Percentiles rank a stretch among this genome's conserved stretches.
Conservation (phyloP, 2,329 filamentous ascomycete species). For the Fonsecaea pugnacius region DNA sequence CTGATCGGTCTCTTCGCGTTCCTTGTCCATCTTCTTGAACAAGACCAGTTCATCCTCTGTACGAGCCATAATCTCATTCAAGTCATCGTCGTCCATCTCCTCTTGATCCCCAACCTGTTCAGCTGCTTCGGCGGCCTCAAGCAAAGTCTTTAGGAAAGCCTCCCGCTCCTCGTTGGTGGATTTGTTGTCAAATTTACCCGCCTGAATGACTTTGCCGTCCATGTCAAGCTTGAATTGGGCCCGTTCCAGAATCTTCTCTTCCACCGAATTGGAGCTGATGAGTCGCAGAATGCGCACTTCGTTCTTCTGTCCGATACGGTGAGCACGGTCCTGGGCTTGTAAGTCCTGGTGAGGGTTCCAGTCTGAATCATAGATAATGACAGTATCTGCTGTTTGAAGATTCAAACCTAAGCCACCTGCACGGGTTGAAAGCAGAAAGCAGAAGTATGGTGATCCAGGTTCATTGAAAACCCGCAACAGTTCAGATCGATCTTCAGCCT, state of each 20-base stretch:
- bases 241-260: slow-evolving; percentile 97
- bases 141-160: slow-evolving; percentile 88
- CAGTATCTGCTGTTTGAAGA: slow-evolving; percentile 94
- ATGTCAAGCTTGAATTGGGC: slow-evolving; percentile 98
- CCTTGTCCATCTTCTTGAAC: slow-evolving; percentile 83
- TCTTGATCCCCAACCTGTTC: slow-evolving; percentile 75
- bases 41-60: slow-evolving; percentile 75
- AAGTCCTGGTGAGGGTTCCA: slow-evolving; percentile 99
- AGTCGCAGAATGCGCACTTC: slow-evolving; percentile 95
- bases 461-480: slow-evolving; percentile 87
- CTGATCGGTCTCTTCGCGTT: slow-evolving; percentile 65
- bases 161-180: slow-evolving; percentile 98
- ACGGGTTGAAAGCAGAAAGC: slow-evolving; percentile 97
- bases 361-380: slow-evolving; percentile 99
- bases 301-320: slow-evolving; percentile 99
- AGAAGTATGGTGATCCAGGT: slow-evolving; percentile 89
- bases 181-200: slow-evolving; percentile 99
- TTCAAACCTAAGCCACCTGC: slow-evolving; percentile 98
- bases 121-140: slow-evolving; percentile 75
- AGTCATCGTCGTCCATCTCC: slow-evolving; percentile 97
- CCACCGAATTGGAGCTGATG: slow-evolving; percentile 95
- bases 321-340: slow-evolving; percentile 98
- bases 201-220: slow-evolving; percentile 99
- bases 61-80: slow-evolving; percentile 92
- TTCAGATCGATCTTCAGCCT: slow-evolving; percentile 94